Base-by-base conservation (phyloP, 2,329 filamentous ascomycete species). In the Fusarium pseudocircinatum region DNA sequence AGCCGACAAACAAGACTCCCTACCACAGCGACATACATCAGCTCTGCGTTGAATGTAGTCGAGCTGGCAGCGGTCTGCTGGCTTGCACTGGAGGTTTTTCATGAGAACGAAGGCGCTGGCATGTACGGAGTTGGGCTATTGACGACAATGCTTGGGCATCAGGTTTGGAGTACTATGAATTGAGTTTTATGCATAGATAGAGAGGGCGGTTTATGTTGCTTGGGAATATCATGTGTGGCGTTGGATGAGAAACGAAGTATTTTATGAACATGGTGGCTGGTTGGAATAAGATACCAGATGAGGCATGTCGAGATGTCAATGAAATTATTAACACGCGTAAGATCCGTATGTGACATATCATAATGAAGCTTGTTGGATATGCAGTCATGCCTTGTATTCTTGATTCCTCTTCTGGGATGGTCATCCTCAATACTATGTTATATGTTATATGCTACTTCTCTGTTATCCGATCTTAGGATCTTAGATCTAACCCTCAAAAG, bases 31-130 rank as follows among this genome's bases (percentile, higher is more conserved):
- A 75, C 66, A 4, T 78, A 77, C 8, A 37, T 78, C 7, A 67
- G 77, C 16, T 79, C 81, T 14, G 73, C 75, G 7, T 40, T 82
- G 28, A 79, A 79, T 14, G 79, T 82, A 1, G 57, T 74, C 1
- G 82, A 83, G 66, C 62, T 83, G 12, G 77, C 78, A 1, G 77
- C 76, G 20, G 63, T 82, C 4, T 83, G 81, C 65, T 82, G 80
- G 80, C 73, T 81, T 9, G 80, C 70, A 3, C 80, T 78, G 69
- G 74, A 80, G 53, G 74, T 78, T 14, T 83, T 79, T 78, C 75
- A 73, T 42, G 73, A 69, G 6, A 70, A 73, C 12, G 40, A 63
- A 9, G 72, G 78, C 7, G 73, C 78, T 15, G 74, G 67, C 1
- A 69, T 62, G 50, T 79, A 81, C 37, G 81, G 81, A 13, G 49